phyloP scores from a whole-genome alignment of 345 rosid species.

The Populus simonii region DNA sequence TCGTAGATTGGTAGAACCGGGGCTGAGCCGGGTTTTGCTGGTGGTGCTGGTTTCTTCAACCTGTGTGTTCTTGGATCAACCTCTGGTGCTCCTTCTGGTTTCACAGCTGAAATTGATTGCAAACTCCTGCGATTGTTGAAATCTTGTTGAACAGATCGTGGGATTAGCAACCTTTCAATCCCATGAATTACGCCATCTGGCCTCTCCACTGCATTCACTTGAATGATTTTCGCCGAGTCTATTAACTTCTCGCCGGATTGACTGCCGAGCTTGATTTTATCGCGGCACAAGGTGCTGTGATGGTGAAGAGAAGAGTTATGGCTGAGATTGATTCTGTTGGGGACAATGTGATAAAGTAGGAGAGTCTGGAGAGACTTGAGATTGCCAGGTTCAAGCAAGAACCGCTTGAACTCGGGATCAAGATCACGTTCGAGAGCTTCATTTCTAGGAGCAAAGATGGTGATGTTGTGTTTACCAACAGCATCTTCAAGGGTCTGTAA shows the following conservation, averaged over 20 bases:
- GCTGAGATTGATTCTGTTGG: slow-evolving; percentile 58
- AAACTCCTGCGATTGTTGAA: slow-evolving; percentile 63
- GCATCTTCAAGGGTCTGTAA: slow-evolving; percentile 82
- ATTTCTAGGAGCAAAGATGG: slow-evolving; percentile 89
- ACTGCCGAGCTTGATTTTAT: slow-evolving; percentile 44
- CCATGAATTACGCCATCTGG: slow-evolving; percentile 81
- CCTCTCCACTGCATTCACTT: slow-evolving; percentile 48
- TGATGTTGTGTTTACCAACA: slow-evolving; percentile 74
- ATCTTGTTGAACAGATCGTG: slow-evolving; percentile 62
- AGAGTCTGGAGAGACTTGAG: slow-evolving; percentile 76
- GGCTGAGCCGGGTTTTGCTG: slow-evolving; percentile 61
- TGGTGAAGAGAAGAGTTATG: slow-evolving; percentile 22
- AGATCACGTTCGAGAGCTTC: slow-evolving; percentile 80
- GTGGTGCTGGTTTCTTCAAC: slow-evolving; percentile 52
- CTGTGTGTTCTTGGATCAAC: slow-evolving; percentile 70
- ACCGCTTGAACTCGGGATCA: slow-evolving; percentile 84
- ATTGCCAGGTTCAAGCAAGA: slow-evolving; percentile 89
- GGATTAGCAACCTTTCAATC: slow-evolving; percentile 51
- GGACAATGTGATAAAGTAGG: slow-evolving; percentile 71
- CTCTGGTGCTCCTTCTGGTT: slow-evolving; percentile 70
- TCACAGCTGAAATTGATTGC: slow-evolving; percentile 58
- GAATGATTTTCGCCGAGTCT: slow-evolving; percentile 42
- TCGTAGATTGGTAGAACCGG: slow-evolving; percentile 77
- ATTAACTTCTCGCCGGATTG: slow-evolving; percentile 35
- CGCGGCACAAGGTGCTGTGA: slow-evolving; percentile 51